These are phyloP conservation scores for Rhododendron griersonianum DNA, from an alignment of 148 eudicot species.

Conservation along the genomic window DNA sequence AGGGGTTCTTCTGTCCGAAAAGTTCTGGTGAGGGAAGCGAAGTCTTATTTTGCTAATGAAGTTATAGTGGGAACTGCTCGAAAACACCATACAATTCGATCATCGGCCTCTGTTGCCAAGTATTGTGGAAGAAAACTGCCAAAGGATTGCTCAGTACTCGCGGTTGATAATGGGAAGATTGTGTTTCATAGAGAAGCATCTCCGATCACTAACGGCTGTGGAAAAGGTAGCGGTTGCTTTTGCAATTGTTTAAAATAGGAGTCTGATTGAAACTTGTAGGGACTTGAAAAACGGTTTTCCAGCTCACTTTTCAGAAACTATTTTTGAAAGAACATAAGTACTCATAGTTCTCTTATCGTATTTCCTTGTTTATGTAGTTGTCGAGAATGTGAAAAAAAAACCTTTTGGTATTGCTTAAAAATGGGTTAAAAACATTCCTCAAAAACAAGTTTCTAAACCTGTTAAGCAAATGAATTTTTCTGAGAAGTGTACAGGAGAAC, in stretches of 20 bases:
- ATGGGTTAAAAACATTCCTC: neutral
- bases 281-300: neutral
- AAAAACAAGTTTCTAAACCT: neutral
- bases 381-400: neutral
- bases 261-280: neutral
- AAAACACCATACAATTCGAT: slow-evolving; percentile 51
- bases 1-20: slow-evolving; percentile 78
- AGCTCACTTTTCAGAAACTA: neutral
- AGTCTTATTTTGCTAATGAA: slow-evolving; percentile 48
- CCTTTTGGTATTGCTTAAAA: neutral
- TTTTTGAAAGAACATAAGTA: neutral
- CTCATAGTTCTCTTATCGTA: neutral
- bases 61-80: slow-evolving; percentile 68
- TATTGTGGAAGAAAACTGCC: slow-evolving; percentile 76
- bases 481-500: neutral
- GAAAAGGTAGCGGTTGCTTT: slow-evolving; percentile 30
- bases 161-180: slow-evolving; percentile 83
- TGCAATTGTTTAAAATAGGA: neutral
- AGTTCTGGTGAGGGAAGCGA: slow-evolving; percentile 75
- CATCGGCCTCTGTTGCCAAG: slow-evolving; percentile 78
- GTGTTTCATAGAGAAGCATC: slow-evolving; percentile 64
- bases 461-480: neutral
- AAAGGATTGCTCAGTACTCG: slow-evolving; percentile 67
- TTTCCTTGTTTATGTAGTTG: neutral
- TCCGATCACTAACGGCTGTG: slow-evolving; percentile 10